phyloP scores from a whole-genome alignment of 495 filamentous ascomycete species.

The Bryoglossum gracile region DNA sequence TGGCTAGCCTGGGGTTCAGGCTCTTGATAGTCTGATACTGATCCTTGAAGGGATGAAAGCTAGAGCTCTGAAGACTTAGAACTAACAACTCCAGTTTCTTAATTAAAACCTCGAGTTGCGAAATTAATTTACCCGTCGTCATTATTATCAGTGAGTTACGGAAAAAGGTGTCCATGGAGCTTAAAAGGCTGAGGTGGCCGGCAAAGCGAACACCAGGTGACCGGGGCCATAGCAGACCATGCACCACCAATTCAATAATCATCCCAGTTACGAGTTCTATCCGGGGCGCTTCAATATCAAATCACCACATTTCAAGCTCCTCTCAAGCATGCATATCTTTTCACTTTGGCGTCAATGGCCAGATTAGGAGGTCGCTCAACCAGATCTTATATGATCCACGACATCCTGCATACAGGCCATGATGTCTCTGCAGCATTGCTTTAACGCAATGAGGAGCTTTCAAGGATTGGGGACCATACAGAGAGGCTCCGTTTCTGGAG shows the following conservation, averaged over 20 bases:
- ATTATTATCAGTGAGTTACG: too few species aligned
- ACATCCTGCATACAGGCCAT: neutral
- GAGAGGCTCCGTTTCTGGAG: neutral
- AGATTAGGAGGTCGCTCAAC: constrained; percentile 11
- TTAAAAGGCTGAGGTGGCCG: too few species aligned
- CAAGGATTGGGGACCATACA: too few species aligned
- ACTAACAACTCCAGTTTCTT: constrained; percentile 14
- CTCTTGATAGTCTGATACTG: neutral
- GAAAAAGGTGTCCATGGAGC: too few species aligned
- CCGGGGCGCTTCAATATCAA: neutral
- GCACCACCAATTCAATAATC: too few species aligned
- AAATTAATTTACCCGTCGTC: constrained; percentile 14
- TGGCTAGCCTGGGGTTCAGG: constrained; percentile 5
- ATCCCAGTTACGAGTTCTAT: neutral
- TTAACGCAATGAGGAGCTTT: too few species aligned
- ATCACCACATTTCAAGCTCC: constrained; percentile 1
- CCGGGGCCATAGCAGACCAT: too few species aligned
- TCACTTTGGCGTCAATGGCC: constrained; percentile 9
- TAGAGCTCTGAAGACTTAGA: constrained; percentile 7
- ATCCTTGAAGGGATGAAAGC: constrained; percentile 10
- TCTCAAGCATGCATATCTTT: constrained; percentile 13
- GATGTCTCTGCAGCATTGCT: neutral
- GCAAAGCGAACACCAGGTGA: too few species aligned
- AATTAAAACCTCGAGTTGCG: constrained; percentile 9
- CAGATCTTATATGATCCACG: constrained; percentile 1